These are phyloP conservation scores for Hyaloscypha variabilis DNA, from an alignment of 495 filamentous ascomycete species.

Conservation along the genomic window DNA sequence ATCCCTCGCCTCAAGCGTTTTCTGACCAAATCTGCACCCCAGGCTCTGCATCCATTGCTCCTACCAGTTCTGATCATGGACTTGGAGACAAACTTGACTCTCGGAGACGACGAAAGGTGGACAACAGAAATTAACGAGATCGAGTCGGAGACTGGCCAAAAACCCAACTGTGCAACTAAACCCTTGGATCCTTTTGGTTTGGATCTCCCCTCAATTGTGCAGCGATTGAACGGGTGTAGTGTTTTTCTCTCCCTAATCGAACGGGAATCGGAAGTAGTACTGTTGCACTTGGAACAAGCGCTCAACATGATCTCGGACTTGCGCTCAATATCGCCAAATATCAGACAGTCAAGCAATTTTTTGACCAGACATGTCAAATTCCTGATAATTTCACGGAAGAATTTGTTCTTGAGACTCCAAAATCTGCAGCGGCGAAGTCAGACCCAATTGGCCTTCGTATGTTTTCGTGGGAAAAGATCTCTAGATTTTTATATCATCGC, in stretches of 20 bases:
- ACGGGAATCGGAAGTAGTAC: not conserved
- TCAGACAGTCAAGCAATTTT: not conserved
- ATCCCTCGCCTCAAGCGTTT: slow-evolving; percentile 9
- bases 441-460: not conserved
- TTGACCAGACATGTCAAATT: not conserved
- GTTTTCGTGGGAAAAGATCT: not conserved
- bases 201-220: not conserved
- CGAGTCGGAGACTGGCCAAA: not conserved
- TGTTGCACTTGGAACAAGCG: not conserved
- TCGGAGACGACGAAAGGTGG: not conserved
- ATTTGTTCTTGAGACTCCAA: not conserved
- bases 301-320: not conserved
- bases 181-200: not conserved
- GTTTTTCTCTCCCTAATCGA: not conserved
- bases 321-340: not conserved
- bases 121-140: not conserved
- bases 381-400: not conserved
- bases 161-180: not conserved
- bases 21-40: not conserved
- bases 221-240: not conserved
- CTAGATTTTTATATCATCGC: not conserved
- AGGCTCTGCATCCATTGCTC: not conserved
- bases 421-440: slow-evolving; percentile 5
- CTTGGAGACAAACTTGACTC: slow-evolving; percentile 2
- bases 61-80: slow-evolving; percentile 1